phyloP scores from a whole-genome alignment of 1,284 basidiomycete species.

The Malassezia vespertilionis region DNA sequence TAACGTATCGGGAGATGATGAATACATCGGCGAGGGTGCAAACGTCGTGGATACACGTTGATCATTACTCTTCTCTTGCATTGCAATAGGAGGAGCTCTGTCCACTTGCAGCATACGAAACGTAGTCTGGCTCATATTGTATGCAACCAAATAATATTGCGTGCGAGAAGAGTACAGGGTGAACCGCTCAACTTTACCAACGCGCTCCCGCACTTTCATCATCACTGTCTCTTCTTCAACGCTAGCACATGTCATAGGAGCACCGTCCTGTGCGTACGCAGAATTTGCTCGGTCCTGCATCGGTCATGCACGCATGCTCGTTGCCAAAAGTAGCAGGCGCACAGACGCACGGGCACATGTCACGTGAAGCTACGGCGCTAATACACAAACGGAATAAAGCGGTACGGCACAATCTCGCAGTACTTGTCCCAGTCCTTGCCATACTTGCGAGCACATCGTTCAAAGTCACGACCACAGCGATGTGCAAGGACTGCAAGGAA shows the following conservation, averaged over 20 bases:
- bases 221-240: neutral
- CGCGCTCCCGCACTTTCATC: slow-evolving; percentile 8
- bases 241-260: neutral
- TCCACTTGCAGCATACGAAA: slow-evolving; percentile 44
- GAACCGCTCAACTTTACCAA: slow-evolving; percentile 38
- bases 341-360: neutral
- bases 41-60: no score
- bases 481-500: slow-evolving; percentile 41
- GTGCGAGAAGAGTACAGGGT: slow-evolving; percentile 44
- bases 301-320: neutral
- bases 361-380: slow-evolving; percentile 26
- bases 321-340: neutral
- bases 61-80: neutral
- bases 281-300: no score
- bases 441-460: slow-evolving; percentile 71
- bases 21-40: no score
- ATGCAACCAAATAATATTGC: slow-evolving; percentile 42
- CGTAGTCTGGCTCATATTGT: slow-evolving; percentile 38
- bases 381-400: slow-evolving; percentile 65
- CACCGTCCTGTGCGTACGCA: neutral
- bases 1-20: no score
- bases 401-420: slow-evolving; percentile 61
- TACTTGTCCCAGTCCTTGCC: slow-evolving; percentile 42
- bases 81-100: slow-evolving; percentile 27
- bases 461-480: slow-evolving; percentile 36